Base-by-base conservation (phyloP, 1,284 basidiomycete genomes). In the Earliella scabrosa region DNA sequence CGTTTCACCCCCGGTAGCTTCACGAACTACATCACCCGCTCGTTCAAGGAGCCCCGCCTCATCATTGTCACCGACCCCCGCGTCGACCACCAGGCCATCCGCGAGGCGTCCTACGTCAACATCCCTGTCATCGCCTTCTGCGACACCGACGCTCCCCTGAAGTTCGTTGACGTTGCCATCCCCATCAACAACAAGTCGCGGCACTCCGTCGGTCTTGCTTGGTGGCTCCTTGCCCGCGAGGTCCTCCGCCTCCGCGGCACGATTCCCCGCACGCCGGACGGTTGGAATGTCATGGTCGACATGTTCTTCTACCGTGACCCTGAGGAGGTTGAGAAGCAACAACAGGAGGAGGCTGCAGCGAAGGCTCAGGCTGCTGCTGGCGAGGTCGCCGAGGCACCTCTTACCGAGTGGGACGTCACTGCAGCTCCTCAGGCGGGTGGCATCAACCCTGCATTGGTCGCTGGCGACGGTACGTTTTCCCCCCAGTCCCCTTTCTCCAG, bases 221-320 rank as follows among this genome's bases (percentile, higher is more conserved):
- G 97, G 97, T 99, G 96, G 95, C 79, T 99, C 68, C 92, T 99
- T 71, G 93, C 93, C 75, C 93, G 97, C 71, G 97, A 99, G 77
- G 95, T 98, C 71, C 91, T 99, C 75, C 90, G 97, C 72, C 84
- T 99, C 71, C 89, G 94, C 63, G 97, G 97, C 60, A 90, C 91
- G 60, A 88, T 98, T 74, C 89, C 95, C 63, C 88, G 96, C 69
- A 90, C 92, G 48, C 77, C 86, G 64, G 93, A 96, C 65, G 93
- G 92, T 70, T 98, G 97, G 95, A 91, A 89, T 74, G 91, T 97
- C 74, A 98, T 99, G 91, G 94, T 97, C 68, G 97, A 98, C 81
- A 95, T 98, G 93, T 98, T 98, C 94, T 98, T 98, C 90, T 99
- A 98, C 89, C 94, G 97, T 71, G 97, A 98, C 81, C 95, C 97